Base-by-base conservation (phyloP, 2,329 filamentous ascomycete genomes). In the Hirsutella minnesotensis region DNA sequence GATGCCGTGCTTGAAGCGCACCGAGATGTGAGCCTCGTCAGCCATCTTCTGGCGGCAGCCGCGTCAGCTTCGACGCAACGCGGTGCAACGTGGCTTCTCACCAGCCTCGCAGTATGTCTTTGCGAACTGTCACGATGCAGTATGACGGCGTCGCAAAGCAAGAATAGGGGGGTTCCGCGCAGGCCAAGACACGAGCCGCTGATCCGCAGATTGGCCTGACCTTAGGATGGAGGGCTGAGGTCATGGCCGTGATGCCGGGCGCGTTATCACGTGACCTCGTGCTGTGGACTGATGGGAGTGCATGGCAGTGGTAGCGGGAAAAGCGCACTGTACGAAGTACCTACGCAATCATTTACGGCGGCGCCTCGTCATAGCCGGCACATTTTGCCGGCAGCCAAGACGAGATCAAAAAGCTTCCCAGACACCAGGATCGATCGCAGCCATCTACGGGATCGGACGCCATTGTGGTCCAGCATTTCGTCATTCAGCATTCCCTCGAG, bases 1-100 rank as follows among this genome's bases (percentile, higher is more conserved):
- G 45, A 77, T 76, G 55, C 82, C 79, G 57, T 83, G 73, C 60
- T 86, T 87, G 64, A 89, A 79, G 46, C 80, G 73, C 43, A 89
- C 65, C 9, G 82, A 85, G 52, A 76, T 69, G 50, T 73, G 66
- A n/a, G 69, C 63, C 37, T 77, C 69, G 46, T 65, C 61, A 18
- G 65, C 50, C 13, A 38, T 41, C 30, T 27, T 42, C 48, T 49
- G 20, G 16, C n/a, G n/a, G n/a, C 27, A 15, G 8, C 12, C 18
- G 18, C 15, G 43, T 41, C 22, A 44, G 39, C 34, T 35, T 20
- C 7, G 5, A 18, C 31, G 57, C 51, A 38, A 16, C 35, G 20
- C 12, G 9, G n/a, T 10, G 15, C 9, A 36, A 13, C 31, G 21
- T 36, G 38, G n/a, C 24, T 27, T 27, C 24, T 27, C 24, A 27